A percentile compares a stretch with the other conserved stretches of the same genome.
phyloP scores from a whole-genome alignment of 1,284 basidiomycete genomes.

The Naganishia sp. region DNA sequence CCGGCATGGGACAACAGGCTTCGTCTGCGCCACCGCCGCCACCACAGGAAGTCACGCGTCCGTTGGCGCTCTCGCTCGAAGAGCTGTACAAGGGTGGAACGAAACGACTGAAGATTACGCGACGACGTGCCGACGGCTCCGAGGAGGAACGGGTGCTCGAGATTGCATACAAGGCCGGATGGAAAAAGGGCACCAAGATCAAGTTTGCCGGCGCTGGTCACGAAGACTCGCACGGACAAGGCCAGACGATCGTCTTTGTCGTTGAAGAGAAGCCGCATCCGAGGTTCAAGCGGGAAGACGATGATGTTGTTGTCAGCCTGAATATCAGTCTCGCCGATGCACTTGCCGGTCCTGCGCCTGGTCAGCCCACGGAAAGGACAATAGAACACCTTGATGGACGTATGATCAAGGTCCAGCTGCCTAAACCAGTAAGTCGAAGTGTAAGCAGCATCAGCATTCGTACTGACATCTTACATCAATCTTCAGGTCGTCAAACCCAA shows the following conservation, averaged over 20 bases:
- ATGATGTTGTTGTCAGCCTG: conserved; percentile 69
- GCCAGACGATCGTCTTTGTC: conserved; percentile 78
- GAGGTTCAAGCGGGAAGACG: conserved; percentile 71
- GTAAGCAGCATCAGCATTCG: neutral
- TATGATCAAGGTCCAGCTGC: conserved; percentile 67
- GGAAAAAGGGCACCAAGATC: conserved; percentile 78
- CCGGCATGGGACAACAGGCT: conserved; percentile 31
- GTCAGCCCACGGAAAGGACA: conserved; percentile 54
- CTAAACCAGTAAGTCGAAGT: conserved; percentile 54
- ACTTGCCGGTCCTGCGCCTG: conserved; percentile 59
- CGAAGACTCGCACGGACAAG: conserved; percentile 69
- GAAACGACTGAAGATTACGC: conserved; percentile 86
- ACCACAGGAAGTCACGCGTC: conserved; percentile 71
- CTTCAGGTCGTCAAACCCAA: conserved; percentile 74
- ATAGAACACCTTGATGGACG: conserved; percentile 77
- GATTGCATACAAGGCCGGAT: conserved; percentile 75
- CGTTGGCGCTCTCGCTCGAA: conserved; percentile 81
- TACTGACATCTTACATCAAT: neutral
- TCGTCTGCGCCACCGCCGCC: conserved; percentile 53
- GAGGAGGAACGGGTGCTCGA: conserved; percentile 90
- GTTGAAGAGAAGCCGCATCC: conserved; percentile 87
- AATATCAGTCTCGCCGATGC: conserved; percentile 80
- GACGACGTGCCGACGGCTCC: conserved; percentile 68
- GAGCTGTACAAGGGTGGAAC: conserved; percentile 87
- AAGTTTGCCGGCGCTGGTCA: conserved; percentile 85